Conservation (phyloP, 306 rosid genomes). For the Urtica urens region DNA sequence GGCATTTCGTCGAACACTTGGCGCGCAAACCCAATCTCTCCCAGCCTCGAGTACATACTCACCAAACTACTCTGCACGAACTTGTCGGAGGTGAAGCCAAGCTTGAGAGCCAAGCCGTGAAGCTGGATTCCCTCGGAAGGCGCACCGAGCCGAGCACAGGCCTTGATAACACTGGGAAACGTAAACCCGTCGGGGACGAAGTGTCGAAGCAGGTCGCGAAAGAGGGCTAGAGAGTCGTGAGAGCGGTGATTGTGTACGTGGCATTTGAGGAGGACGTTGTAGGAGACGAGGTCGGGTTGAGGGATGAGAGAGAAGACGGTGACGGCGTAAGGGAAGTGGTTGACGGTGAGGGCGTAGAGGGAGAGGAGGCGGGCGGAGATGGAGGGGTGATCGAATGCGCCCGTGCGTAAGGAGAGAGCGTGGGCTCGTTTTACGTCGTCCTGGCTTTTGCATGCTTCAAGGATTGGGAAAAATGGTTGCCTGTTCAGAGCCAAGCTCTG, state of each 20-base stretch:
- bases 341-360: slow-evolving; percentile 38
- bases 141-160: slow-evolving; percentile 36
- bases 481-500: too few relatives aligned
- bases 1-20: slow-evolving; percentile 34
- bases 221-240: slow-evolving; percentile 30
- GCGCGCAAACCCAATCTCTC: slow-evolving; percentile 36
- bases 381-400: slow-evolving; percentile 28
- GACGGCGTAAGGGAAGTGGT: slow-evolving; percentile 32
- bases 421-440: slow-evolving; percentile 29
- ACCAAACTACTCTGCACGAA: slow-evolving; percentile 52
- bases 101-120: slow-evolving; percentile 38
- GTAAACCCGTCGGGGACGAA: slow-evolving; percentile 34
- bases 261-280: slow-evolving; percentile 38
- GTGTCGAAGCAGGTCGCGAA: slow-evolving; percentile 23
- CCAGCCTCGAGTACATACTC: slow-evolving; percentile 37
- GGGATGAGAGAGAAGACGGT: slow-evolving; percentile 26
- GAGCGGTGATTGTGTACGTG: slow-evolving; percentile 32
- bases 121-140: slow-evolving; percentile 39
- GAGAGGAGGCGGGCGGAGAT: slow-evolving; percentile 30
- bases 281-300: slow-evolving; percentile 28
- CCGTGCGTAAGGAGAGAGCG: slow-evolving; percentile 34
- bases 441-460: slow-evolving; percentile 17
- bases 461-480: slow-evolving; percentile 16
- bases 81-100: slow-evolving; percentile 34
- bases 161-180: slow-evolving; percentile 39